These are phyloP conservation scores for Pseudognaphalium luteoalbum DNA, from an alignment of 129 eudicot genomes.

Conservation along the genomic window DNA sequence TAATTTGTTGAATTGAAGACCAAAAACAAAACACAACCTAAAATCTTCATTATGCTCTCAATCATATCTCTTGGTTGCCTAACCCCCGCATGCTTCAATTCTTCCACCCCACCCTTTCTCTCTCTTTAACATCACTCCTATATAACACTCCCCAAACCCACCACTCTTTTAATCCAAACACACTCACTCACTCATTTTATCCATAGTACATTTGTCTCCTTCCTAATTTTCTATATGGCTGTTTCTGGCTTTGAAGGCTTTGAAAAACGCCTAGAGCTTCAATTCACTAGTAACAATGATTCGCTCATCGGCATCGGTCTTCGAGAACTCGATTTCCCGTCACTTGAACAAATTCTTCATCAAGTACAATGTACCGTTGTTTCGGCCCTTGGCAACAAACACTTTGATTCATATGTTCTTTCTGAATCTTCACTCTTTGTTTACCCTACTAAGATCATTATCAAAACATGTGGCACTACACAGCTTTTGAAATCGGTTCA, in stretches of 20 bases:
- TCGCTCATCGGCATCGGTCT: constrained; percentile 56
- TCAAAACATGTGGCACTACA: constrained; percentile 92
- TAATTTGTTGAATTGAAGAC: neutral
- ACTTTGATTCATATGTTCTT: constrained; percentile 72
- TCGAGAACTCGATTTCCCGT: constrained; percentile 47
- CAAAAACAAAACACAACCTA: constrained; percentile 21
- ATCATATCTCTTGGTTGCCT: constrained; percentile 83
- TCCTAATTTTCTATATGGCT: constrained; percentile 47
- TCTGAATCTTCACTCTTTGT: constrained; percentile 79
- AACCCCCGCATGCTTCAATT: constrained; percentile 64
- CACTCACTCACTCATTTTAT: too few relatives aligned
- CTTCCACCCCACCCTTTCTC: constrained; percentile 29
- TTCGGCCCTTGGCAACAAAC: constrained; percentile 74
- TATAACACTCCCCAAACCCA: constrained; percentile 38
- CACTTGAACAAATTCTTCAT: constrained; percentile 60
- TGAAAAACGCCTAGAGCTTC: constrained; percentile 77
- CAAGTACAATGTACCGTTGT: constrained; percentile 88
- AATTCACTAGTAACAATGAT: constrained; percentile 56
- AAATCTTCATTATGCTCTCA: constrained; percentile 72
- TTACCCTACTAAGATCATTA: constrained; percentile 71
- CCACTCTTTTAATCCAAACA: constrained; percentile 31
- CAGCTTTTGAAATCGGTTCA: constrained; percentile 74
- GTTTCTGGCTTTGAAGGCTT: constrained; percentile 88
- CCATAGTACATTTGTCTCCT: neutral
- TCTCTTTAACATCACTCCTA: constrained; percentile 45